Conservation (phyloP, 768 basidiomycete genomes). For the Mycena galericulata region DNA sequence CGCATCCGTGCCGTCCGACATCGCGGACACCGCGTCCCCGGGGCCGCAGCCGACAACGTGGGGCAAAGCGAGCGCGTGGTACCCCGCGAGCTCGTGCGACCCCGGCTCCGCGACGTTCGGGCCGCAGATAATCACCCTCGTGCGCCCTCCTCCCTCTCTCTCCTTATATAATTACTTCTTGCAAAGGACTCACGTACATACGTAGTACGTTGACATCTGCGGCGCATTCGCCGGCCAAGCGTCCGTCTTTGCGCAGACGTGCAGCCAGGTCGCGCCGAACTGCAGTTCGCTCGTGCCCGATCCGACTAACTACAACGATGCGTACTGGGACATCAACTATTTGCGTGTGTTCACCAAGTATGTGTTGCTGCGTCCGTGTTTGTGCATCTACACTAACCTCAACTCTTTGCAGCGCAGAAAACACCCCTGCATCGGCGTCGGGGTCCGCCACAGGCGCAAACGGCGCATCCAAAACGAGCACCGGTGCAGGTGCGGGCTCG, state of each 20-base stretch:
- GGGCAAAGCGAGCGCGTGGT: conserved; percentile 69
- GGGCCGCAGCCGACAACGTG: conserved; percentile 68
- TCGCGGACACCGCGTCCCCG: conserved; percentile 58
- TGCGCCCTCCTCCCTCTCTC: conserved; percentile 24
- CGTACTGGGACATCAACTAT: conserved; percentile 57
- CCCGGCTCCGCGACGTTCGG: conserved; percentile 66
- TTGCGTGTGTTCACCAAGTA: conserved; percentile 47
- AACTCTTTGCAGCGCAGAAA: too few relatives aligned
- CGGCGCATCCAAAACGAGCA: too few relatives aligned
- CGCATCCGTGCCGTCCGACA: conserved; percentile 66
- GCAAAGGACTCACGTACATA: background rate
- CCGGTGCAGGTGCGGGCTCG: too few relatives aligned
- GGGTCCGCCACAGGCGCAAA: too few relatives aligned
- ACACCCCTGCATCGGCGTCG: too few relatives aligned
- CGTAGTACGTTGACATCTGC: conserved; percentile 37
- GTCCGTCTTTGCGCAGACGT: background rate
- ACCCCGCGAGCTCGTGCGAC: conserved; percentile 68
- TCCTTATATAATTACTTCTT: background rate
- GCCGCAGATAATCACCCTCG: conserved; percentile 67
- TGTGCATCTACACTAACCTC: too few relatives aligned
- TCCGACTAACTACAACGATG: conserved; percentile 47
- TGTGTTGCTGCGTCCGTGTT: background rate
- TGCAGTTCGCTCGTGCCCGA: conserved; percentile 36
- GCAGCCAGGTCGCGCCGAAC: conserved; percentile 21
- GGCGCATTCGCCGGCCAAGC: conserved; percentile 27